These are phyloP conservation scores for Populus tomentosa DNA, from an alignment of 441 rosid genomes.

Conservation along the genomic window DNA sequence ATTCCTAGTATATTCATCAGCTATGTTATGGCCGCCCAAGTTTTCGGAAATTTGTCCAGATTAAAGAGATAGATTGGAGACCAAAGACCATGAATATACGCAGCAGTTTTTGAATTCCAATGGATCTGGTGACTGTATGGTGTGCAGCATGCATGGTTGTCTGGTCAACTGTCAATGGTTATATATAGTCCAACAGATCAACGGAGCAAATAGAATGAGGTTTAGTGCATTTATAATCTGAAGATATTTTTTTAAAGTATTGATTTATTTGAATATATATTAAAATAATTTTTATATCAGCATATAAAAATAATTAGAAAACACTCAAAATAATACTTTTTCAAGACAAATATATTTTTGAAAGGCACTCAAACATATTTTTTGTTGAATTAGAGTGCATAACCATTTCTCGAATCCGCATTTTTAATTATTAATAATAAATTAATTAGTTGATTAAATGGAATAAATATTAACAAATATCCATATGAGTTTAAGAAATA, in stretches of 20 bases:
- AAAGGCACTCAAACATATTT: no score
- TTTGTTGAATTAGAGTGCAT: not conserved
- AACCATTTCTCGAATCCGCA: not conserved
- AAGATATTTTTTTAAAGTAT: no score
- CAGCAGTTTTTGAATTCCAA: slow-evolving; percentile 7
- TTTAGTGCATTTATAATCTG: no score
- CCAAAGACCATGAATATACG: not conserved
- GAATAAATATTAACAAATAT: not conserved
- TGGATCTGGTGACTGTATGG: not conserved
- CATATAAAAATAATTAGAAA: no score
- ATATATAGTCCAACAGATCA: not conserved
- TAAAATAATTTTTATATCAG: no score
- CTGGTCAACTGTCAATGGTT: not conserved
- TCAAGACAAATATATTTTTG: no score
- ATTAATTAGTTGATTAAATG: not conserved
- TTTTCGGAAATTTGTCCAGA: not conserved
- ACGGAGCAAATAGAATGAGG: not conserved
- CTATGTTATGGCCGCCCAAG: not conserved
- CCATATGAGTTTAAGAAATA: not conserved
- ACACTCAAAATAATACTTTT: no score
- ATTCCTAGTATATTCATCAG: not conserved
- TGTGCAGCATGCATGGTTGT: not conserved
- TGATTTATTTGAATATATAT: no score
- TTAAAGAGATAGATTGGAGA: not conserved
- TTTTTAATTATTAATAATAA: no score